Percentiles rank a stretch among this genome's conserved stretches.
Conservation (phyloP, 805 yeast species). For the Suhomyces emberorum region DNA sequence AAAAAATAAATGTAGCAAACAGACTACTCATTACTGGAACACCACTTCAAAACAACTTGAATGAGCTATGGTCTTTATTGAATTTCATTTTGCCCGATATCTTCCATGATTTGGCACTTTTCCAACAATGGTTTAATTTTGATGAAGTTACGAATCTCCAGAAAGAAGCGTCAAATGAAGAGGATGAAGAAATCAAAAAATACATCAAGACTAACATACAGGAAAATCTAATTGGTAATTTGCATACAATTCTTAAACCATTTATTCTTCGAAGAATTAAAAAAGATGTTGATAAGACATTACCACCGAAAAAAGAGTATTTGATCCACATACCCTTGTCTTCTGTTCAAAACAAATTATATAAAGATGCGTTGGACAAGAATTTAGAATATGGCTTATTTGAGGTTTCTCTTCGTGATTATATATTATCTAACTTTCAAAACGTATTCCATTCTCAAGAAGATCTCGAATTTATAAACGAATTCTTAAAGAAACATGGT, state of each 20-base stretch:
- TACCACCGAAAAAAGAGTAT: conserved; percentile 91
- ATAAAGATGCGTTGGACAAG: conserved; percentile 48
- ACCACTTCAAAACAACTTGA: conserved; percentile 86
- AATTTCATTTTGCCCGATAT: conserved; percentile 92
- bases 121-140: conserved; percentile 93
- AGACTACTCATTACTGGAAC: conserved; percentile 90
- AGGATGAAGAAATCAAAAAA: conserved; percentile 43
- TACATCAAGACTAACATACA: conserved; percentile 55
- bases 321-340: conserved; percentile 72
- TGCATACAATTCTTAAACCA: conserved; percentile 87
- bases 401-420: conserved; percentile 49
- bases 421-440: conserved; percentile 40
- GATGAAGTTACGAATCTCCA: conserved; percentile 47
- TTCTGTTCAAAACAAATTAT: conserved; percentile 58
- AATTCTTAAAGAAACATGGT: conserved; percentile 40
- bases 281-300: conserved; percentile 56
- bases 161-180: conserved; percentile 16
- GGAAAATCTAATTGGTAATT: conserved; percentile 59
- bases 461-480: conserved; percentile 31
- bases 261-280: conserved; percentile 82
- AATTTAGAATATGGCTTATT: conserved; percentile 44
- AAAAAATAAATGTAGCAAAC: conserved; percentile 63
- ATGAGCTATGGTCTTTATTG: conserved; percentile 87
- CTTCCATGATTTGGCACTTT: conserved; percentile 82
- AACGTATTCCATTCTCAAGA: conserved; percentile 14